Percentiles rank a stretch among this genome's conserved stretches.
Conservation (phyloP, 352 stramenopile genomes). For the Pythium scleroteichum region DNA sequence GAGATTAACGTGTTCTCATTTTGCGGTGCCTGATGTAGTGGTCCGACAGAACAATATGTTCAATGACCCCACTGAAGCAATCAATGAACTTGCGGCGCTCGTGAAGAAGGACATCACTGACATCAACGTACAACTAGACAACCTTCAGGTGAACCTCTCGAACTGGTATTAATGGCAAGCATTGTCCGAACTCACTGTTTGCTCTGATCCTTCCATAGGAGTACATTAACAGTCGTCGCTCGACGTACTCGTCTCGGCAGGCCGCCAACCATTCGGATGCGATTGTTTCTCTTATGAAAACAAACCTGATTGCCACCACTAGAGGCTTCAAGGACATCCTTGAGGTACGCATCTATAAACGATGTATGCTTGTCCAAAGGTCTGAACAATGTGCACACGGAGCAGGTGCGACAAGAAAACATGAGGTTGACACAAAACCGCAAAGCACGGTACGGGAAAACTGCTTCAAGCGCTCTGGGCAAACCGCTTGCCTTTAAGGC, state of each 20-base stretch:
- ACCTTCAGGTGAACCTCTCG: slow-evolving; percentile 50
- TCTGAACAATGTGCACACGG: not conserved
- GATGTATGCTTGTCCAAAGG: not conserved
- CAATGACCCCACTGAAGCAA: slow-evolving; percentile 81
- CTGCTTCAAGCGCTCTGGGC: slow-evolving; percentile 63
- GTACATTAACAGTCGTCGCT: slow-evolving; percentile 73
- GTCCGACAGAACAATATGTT: slow-evolving; percentile 90
- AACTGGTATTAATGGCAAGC: no score
- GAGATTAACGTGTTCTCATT: not conserved
- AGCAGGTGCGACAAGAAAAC: slow-evolving; percentile 76
- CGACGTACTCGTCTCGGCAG: slow-evolving; percentile 56
- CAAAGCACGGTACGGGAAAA: slow-evolving; percentile 75
- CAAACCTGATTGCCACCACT: slow-evolving; percentile 76
- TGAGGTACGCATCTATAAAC: slow-evolving; percentile 32
- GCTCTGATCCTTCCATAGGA: slow-evolving; percentile 31
- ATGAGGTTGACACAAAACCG: slow-evolving; percentile 87
- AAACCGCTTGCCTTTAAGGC: slow-evolving; percentile 75
- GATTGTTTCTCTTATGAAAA: slow-evolving; percentile 87
- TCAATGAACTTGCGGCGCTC: slow-evolving; percentile 78
- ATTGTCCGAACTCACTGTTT: not conserved
- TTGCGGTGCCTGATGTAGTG: slow-evolving; percentile 35
- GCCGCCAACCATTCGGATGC: slow-evolving; percentile 79
- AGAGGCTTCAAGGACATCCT: slow-evolving; percentile 86
- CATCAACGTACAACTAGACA: slow-evolving; percentile 86
- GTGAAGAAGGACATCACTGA: slow-evolving; percentile 89